Percentiles rank a stretch among this genome's conserved stretches.
Evolutionary conservation across 345 rosid genomes (phyloP).

Genomic region (Geranium brycei): DNA sequence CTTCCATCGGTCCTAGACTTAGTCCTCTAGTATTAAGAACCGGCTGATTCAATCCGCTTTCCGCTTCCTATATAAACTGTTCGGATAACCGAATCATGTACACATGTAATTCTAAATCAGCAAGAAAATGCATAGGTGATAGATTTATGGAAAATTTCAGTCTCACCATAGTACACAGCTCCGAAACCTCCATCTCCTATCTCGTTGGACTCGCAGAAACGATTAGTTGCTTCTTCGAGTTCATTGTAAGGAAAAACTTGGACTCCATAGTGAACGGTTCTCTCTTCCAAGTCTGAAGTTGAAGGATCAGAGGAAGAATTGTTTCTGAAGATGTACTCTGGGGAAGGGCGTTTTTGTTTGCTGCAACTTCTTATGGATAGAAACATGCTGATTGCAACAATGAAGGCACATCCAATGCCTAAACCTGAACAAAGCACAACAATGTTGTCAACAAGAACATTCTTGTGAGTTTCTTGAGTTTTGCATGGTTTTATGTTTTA

Average conservation of each 20-base stretch:
- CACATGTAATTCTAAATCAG: too few species aligned
- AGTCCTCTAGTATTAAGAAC: too few species aligned
- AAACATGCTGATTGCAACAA: conserved; percentile 7
- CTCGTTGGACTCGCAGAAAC: conserved; percentile 30
- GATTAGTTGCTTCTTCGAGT: conserved; percentile 48
- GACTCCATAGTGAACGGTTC: conserved; percentile 26
- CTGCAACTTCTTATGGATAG: conserved; percentile 4
- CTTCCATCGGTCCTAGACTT: too few species aligned
- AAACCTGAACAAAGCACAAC: conserved; percentile 11
- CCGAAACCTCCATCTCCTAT: conserved; percentile 75
- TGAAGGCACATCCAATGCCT: conserved; percentile 26
- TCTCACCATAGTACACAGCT: conserved; percentile 44
- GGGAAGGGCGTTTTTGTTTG: conserved; percentile 13
- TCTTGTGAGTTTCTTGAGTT: too few species aligned
- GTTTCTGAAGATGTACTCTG: conserved; percentile 18
- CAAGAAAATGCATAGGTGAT: too few species aligned
- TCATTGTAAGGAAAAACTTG: conserved; percentile 43
- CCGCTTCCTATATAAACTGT: too few species aligned
- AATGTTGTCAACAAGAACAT: neutral
- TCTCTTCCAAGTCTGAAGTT: conserved; percentile 25
- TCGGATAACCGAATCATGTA: too few species aligned
- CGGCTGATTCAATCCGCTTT: too few species aligned
- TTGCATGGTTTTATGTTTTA: too few species aligned
- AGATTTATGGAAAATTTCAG: too few species aligned
- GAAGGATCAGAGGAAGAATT: conserved; percentile 10